Evolutionary conservation across 2,329 filamentous ascomycete species (phyloP), one percentile per base, ranked within the genome.

Genomic region (Zasmidium cellare): DNA sequence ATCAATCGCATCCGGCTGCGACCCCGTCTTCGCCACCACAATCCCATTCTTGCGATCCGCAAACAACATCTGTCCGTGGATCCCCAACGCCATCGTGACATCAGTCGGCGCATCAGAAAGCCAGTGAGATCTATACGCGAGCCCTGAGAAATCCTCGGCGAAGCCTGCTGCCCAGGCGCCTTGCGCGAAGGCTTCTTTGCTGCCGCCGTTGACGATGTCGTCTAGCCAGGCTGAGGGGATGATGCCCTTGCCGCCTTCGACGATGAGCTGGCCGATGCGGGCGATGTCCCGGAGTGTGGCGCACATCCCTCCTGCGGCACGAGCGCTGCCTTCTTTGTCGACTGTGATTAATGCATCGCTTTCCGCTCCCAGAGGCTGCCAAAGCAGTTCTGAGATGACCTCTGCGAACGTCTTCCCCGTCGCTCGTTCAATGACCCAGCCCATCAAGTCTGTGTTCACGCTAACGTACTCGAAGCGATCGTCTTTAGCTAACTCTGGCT

Each of bases 331-430:
- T 25, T 61, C 45, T 11, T 53, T 52, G 46, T 69, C 66, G 9
- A 66, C 45, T 1, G 63, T 54, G 18, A 69, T 46, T 1, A 57
- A 12, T 12, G 65, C 65, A 46, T 66, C 60, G 53, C 55, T 59
- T 38, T 69, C 66, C 2, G 64, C 65, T 2, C 64, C 65, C 56
- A 67, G 61, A 1, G 66, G 64, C 38, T 65, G 41, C 65, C 65
- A 67, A 1, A 69, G 50, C n/a, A 65, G 47, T 19, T 67, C 61
- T 6, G 53, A 22, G 9, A 67, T 35, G 9, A 64, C 41, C 11
- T 63, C 53, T 11, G 64, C 55, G n/a, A 63, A 55, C 22, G 46
- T 57, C 53, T 58, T 64, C 1, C 63, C 64, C 9, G 51, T 60
- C 12, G 56, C 66, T 9, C 55, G 53, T 51, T 69, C 65, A n/a